Conservation (phyloP, 164 flowering plant species). For the Hamamelis virginiana region DNA sequence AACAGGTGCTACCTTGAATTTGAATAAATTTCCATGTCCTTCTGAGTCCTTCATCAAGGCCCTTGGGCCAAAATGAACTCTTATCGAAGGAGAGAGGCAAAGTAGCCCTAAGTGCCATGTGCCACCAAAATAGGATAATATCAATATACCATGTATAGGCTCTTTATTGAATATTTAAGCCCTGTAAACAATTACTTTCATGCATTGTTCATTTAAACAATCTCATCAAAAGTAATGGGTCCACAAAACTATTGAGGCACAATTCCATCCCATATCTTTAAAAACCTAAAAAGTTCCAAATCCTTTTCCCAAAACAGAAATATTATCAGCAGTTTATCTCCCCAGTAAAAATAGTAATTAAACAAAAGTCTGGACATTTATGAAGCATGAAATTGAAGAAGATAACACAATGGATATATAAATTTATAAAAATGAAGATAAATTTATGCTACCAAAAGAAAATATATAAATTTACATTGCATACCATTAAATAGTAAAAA, state of each 20-base stretch:
- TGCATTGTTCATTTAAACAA: too few relatives aligned
- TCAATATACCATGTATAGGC: too few relatives aligned
- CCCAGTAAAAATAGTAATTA: background rate
- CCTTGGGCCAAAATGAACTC: too few relatives aligned
- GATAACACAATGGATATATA: background rate
- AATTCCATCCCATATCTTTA: background rate
- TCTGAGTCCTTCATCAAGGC: too few relatives aligned
- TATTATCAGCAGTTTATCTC: background rate
- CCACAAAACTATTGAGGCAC: background rate
- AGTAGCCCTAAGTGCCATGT: too few relatives aligned
- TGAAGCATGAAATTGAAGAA: background rate
- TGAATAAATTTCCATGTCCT: too few relatives aligned
- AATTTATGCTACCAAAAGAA: background rate
- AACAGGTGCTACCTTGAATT: too few relatives aligned
- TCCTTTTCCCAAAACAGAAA: background rate
- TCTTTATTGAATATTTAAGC: too few relatives aligned
- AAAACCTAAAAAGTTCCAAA: background rate
- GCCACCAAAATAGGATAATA: too few relatives aligned
- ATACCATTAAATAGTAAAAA: conserved; percentile 84
- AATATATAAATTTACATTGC: background rate
- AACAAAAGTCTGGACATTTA: background rate
- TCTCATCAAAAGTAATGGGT: background rate
- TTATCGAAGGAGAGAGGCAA: too few relatives aligned
- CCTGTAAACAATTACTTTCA: too few relatives aligned
- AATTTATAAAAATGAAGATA: background rate